Conservation (phyloP, 2,329 filamentous ascomycete genomes). For the Trichoderma atroviride region DNA sequence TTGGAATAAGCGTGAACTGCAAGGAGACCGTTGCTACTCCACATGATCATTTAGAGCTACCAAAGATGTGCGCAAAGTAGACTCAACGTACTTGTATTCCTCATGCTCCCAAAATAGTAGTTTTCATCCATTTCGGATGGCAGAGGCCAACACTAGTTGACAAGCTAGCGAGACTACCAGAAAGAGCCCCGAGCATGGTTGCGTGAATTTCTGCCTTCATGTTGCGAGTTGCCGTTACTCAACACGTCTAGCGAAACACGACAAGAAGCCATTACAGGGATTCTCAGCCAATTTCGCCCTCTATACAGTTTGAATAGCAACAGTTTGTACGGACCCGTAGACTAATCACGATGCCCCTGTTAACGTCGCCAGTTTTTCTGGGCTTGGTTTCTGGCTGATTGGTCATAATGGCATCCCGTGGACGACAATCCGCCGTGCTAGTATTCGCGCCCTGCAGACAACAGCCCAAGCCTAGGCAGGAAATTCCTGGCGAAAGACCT, state of each 20-base stretch:
- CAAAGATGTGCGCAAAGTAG: not conserved
- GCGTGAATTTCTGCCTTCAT: not conserved
- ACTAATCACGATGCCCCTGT: not conserved
- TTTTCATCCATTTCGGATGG: not conserved
- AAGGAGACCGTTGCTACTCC: slow-evolving; percentile 2
- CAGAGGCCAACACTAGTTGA: not conserved
- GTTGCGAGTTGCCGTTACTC: not conserved
- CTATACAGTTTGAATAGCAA: slow-evolving; percentile 9
- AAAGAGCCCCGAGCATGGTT: not conserved
- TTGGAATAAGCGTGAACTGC: not conserved
- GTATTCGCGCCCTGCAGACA: not conserved
- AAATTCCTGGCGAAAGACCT: not conserved
- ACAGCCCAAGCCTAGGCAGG: not conserved
- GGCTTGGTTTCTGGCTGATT: slow-evolving; percentile 1
- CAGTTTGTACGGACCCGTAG: not conserved
- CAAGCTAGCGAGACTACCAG: not conserved
- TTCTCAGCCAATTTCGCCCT: not conserved
- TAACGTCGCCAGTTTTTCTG: not conserved
- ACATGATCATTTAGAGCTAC: slow-evolving; percentile 8
- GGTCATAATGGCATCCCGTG: not conserved
- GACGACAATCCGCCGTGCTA: not conserved
- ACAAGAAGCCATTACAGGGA: not conserved
- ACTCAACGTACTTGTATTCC: not conserved
- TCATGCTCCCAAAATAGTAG: not conserved
- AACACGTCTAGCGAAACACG: not conserved